Conservation (phyloP, 2,329 filamentous ascomycete species). For the Cryoendolithus antarcticus region DNA sequence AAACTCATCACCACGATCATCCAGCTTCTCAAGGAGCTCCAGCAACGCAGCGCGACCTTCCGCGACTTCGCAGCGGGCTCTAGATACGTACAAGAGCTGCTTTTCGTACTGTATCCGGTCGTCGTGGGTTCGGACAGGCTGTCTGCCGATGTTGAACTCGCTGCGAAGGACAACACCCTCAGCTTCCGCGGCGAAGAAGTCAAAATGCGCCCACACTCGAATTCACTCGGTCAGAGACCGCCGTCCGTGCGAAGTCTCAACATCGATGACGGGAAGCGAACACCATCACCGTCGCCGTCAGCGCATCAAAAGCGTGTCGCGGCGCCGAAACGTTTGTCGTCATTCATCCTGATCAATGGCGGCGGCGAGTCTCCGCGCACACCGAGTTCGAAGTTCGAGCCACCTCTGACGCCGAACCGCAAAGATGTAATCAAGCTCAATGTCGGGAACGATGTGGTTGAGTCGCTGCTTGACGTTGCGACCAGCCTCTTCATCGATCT, state of each 20-base stretch:
- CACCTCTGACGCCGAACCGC: conserved; percentile 45
- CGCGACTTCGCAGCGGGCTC: conserved; percentile 71
- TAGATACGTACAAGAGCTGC: conserved; percentile 67
- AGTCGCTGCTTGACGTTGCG: conserved; percentile 65
- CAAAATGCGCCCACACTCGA: conserved; percentile 63
- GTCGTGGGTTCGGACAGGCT: conserved; percentile 78
- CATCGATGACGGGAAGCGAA: conserved; percentile 33
- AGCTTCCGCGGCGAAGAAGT: conserved; percentile 81
- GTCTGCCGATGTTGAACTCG: conserved; percentile 73
- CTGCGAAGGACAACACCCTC: conserved; percentile 65
- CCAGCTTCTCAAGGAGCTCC: conserved; percentile 66
- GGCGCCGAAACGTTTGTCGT: conserved; percentile 67
- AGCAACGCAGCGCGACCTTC: conserved; percentile 64
- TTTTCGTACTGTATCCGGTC: conserved; percentile 73
- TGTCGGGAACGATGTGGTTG: conserved; percentile 58
- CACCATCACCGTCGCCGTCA: conserved; percentile 15
- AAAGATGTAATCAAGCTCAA: conserved; percentile 36
- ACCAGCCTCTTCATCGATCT: conserved; percentile 76
- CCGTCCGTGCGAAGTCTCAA: conserved; percentile 64
- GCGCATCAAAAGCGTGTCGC: conserved; percentile 35
- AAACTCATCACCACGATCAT: conserved; percentile 63
- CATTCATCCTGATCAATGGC: conserved; percentile 76
- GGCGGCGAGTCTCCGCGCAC: conserved; percentile 47
- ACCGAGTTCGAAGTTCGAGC: conserved; percentile 50
- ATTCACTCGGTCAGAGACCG: conserved; percentile 40